These are phyloP conservation scores for Saitoella complicata DNA, from an alignment of 805 yeast species.

Conservation along the genomic window DNA sequence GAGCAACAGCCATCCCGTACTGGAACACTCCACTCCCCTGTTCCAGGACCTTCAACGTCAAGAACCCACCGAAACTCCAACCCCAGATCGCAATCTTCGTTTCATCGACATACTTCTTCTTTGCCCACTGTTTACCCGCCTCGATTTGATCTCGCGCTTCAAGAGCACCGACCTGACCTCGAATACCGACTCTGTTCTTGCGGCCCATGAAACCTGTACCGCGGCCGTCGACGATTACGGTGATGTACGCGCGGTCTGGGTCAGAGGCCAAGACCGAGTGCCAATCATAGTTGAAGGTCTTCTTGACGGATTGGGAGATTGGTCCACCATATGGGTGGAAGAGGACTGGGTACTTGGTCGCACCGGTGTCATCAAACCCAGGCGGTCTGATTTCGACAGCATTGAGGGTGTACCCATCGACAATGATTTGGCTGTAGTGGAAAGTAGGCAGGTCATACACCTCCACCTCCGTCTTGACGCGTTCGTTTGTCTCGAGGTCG, in stretches of 20 bases:
- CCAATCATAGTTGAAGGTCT: conserved; percentile 44
- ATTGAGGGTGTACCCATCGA: conserved; percentile 37
- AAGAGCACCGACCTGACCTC: conserved; percentile 63
- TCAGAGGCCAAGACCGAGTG: conserved; percentile 65
- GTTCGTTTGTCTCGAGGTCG: conserved; percentile 18
- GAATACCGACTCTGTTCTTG: conserved; percentile 57
- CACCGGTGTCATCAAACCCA: conserved; percentile 36
- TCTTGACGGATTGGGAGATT: conserved; percentile 67
- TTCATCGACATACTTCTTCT: conserved; percentile 41
- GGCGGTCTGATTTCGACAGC: conserved; percentile 65
- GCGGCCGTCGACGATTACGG: conserved; percentile 90
- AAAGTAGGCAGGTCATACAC: conserved; percentile 43
- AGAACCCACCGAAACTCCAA: conserved; percentile 94
- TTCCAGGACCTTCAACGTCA: conserved; percentile 81
- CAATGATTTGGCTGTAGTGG: conserved; percentile 28
- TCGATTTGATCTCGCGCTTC: conserved; percentile 78
- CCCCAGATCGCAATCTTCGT: conserved; percentile 81
- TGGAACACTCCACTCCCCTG: conserved; percentile 63
- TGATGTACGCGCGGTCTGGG: conserved; percentile 36
- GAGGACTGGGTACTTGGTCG: conserved; percentile 60
- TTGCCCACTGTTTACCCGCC: conserved; percentile 61
- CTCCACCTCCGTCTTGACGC: conserved; percentile 14
- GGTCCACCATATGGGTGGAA: conserved; percentile 95
- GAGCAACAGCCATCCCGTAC: conserved; percentile 92
- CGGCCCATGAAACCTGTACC: conserved; percentile 89